Evolutionary conservation across 2,329 filamentous ascomycete species (phyloP).

Genomic region (Aureobasidium melanogenum): DNA sequence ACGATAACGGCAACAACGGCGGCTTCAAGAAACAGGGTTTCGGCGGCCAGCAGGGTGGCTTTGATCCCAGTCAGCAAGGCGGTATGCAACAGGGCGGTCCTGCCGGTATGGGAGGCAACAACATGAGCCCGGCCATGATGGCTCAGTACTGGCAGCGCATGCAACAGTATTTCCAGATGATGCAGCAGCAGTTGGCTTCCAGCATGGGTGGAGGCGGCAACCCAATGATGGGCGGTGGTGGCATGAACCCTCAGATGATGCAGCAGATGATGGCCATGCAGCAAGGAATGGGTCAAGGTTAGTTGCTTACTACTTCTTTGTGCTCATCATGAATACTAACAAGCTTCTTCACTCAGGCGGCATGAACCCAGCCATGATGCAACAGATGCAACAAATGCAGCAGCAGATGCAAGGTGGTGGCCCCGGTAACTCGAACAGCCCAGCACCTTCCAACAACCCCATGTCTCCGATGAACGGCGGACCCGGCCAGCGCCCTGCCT

Average conservation of each 20-base stretch:
- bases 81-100: conserved; percentile 26
- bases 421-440: conserved; percentile 16
- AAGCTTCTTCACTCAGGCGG: conserved; percentile 16
- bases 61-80: conserved; percentile 14
- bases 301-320: not conserved
- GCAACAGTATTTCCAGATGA: conserved; percentile 93
- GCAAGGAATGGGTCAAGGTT: conserved; percentile 18
- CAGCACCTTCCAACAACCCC: conserved; percentile 12
- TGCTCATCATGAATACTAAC: not conserved
- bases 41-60: conserved; percentile 29
- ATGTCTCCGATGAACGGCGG: conserved; percentile 18
- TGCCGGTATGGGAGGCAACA: conserved; percentile 28
- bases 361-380: conserved; percentile 67
- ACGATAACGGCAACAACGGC: conserved; percentile 50
- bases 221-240: conserved; percentile 37
- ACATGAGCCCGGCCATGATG: conserved; percentile 94
- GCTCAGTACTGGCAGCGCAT: conserved; percentile 97
- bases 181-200: conserved; percentile 65
- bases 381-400: conserved; percentile 62
- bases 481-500: conserved; percentile 37
- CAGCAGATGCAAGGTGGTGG: conserved; percentile 47
- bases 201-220: conserved; percentile 45
- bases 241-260: conserved; percentile 43
- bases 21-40: conserved; percentile 33
- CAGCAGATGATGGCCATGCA: conserved; percentile 32